Evolutionary conservation across 164 flowering plant genomes (phyloP), one percentile per base, ranked within the genome.

Genomic region (Dillenia turbinata): DNA sequence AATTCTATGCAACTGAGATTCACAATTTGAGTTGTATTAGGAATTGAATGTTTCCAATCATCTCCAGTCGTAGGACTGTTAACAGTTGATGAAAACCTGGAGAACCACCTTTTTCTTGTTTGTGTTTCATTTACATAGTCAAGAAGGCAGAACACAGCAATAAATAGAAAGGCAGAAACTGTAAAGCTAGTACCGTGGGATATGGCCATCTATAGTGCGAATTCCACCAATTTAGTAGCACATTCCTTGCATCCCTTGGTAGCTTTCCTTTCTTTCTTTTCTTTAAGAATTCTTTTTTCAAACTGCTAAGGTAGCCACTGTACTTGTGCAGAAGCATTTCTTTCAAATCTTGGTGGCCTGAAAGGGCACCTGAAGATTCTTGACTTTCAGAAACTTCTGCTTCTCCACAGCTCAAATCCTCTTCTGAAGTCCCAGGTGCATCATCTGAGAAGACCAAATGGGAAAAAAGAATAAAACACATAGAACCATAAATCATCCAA

Each of bases 181-280:
- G 12, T 26, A 26, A 26, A 56, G 9, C 11, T 6, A 47, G 47
- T 80, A 88, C 94, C 81, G 89, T 81, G 6, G 95, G 95, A 70
- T 88, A 88, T 9, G 95, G 95, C 91, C 95, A 88, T 61, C 74
- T 64, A 47, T 77, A 74, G 64, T 88, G 95, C 9, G 76, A 33
- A 44, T 79, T 83, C 90, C 90, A 88, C 90, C 95, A 88, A 11
- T 80, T 73, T 43, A 82, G 60, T 56, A 88, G 68, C 11, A 54
- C 52, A 12, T 12, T 47, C 59, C 79, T 76, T 46, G 89, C 83
- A 56, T 83, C 82, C 62, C 77, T 81, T 10, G 95, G 91, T 17
- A 88, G 81, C 76, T 88, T 86, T 0, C 84, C 89, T 67, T 80
- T 84, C 77, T 81, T 85, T 46, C 76, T 74, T 59, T 80, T 85